Evolutionary conservation across 1,284 basidiomycete species (phyloP), one percentile per base, ranked within the genome.

Genomic region (Kalmanozyma brasiliensis): DNA sequence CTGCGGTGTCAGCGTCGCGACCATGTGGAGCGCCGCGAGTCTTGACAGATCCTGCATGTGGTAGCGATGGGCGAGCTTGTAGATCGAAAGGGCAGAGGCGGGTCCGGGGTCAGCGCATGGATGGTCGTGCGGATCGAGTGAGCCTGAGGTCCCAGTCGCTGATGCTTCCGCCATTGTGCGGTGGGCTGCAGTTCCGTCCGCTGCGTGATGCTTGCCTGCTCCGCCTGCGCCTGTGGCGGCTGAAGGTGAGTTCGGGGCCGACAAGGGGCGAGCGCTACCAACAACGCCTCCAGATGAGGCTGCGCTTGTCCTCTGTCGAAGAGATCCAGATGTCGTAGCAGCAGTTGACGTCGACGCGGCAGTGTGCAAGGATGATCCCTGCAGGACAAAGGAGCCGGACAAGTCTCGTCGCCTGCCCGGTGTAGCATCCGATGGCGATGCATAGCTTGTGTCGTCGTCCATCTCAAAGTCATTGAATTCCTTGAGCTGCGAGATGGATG

Each of bases 21-120:
- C 86, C 73, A 93, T 88, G 77, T 92, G 90, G 47, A 90, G 88
- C 52, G 90, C 83, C 2, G 91, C 89, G 8, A 92, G 85, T 11
- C 85, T 78, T 32, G 88, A 87, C 20, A 93, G 85, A 9, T 85
- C 86, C 4, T 87, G 86, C 83, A 93, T 87, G 9, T 85, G 84
- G 80, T 93, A 93, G 34, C 91, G 86, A 83, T 93, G 91, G 10
- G 91, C 90, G 14, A 92, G 85, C 74, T 90, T 88, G 83, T 91
- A 94, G 73, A 93, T 87, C 0, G 89, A 87, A 30, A 94, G 83
- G 1, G 91, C 90, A 0, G 69, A 68, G 1, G 73, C 75, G 2
- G 70, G 69, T 5, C 66, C 62, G 2, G 73, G 73, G 8, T 89
- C 88, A 3, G 86, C 76, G 3, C 88, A 87, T 2, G 91, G 91